phyloP scores from a whole-genome alignment of 129 eudicot genomes.

The Escallonia rubra region DNA sequence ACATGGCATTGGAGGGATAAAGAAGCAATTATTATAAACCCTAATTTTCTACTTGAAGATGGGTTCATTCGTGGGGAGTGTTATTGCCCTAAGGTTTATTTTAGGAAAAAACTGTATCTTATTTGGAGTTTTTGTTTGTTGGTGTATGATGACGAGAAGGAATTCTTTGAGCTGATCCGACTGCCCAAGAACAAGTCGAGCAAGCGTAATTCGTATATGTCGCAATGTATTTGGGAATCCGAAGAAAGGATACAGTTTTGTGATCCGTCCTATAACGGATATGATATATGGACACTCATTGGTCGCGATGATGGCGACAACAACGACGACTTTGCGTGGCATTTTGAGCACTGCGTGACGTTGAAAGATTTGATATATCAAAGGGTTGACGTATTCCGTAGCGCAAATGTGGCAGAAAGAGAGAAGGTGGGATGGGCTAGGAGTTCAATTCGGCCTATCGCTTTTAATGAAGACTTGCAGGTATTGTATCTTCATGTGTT shows the following conservation, averaged over 20 bases:
- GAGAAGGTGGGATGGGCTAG: background rate
- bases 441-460: conserved; percentile 4
- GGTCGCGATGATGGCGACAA: background rate
- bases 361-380: background rate
- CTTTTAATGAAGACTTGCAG: conserved; percentile 18
- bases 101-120: background rate
- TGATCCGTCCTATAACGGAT: background rate
- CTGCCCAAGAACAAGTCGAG: background rate
- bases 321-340: conserved; percentile 12
- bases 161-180: conserved; percentile 2
- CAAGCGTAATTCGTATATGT: background rate
- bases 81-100: conserved; percentile 8
- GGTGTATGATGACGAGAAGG: conserved; percentile 12
- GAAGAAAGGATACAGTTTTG: conserved; percentile 12
- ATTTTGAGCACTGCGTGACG: background rate
- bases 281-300: conserved; percentile 5
- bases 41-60: background rate
- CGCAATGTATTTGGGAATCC: conserved; percentile 17
- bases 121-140: conserved; percentile 15
- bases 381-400: background rate
- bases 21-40: background rate
- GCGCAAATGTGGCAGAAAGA: background rate
- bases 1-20: conserved; percentile 6
- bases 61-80: conserved; percentile 8
- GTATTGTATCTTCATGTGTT: conserved; percentile 1